phyloP scores from a whole-genome alignment of 208 protist genomes.

The Trypanosoma melophagium region DNA sequence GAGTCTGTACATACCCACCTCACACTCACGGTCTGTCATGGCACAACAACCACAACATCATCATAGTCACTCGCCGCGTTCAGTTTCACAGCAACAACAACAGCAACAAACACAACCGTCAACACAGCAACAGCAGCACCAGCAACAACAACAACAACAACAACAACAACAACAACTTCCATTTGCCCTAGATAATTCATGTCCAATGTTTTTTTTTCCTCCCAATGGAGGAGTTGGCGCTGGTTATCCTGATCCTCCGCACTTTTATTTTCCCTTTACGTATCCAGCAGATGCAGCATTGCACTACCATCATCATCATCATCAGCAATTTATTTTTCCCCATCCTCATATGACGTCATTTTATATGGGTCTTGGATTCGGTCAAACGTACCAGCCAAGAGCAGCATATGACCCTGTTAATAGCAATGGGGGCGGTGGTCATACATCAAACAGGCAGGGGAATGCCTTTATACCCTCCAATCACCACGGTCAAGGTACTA shows the following conservation, averaged over 20 bases:
- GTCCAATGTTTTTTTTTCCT: slow-evolving; percentile 19
- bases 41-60: neutral
- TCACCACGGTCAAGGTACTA: neutral
- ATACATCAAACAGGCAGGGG: neutral
- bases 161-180: slow-evolving; percentile 10
- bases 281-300: slow-evolving; percentile 10
- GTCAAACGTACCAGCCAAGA: slow-evolving; percentile 20
- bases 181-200: neutral
- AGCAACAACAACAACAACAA: neutral
- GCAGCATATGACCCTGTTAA: slow-evolving; percentile 17
- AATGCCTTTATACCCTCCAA: neutral
- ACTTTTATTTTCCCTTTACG: slow-evolving; percentile 19
- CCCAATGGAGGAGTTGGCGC: neutral
- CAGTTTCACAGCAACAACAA: too few relatives aligned
- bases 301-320: slow-evolving; percentile 18
- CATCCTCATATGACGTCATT: slow-evolving; percentile 22
- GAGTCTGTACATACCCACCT: neutral
- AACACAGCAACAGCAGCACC: too few relatives aligned
- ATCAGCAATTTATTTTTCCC: neutral
- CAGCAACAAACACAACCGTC: too few relatives aligned
- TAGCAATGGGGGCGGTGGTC: slow-evolving; percentile 1
- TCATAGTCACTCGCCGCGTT: too few relatives aligned
- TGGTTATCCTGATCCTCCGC: slow-evolving; percentile 10
- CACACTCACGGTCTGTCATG: neutral
- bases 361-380: slow-evolving; percentile 20